These are phyloP conservation scores for Phytophthora aleatoria DNA, from an alignment of 352 stramenopile genomes.

Conservation along the genomic window DNA sequence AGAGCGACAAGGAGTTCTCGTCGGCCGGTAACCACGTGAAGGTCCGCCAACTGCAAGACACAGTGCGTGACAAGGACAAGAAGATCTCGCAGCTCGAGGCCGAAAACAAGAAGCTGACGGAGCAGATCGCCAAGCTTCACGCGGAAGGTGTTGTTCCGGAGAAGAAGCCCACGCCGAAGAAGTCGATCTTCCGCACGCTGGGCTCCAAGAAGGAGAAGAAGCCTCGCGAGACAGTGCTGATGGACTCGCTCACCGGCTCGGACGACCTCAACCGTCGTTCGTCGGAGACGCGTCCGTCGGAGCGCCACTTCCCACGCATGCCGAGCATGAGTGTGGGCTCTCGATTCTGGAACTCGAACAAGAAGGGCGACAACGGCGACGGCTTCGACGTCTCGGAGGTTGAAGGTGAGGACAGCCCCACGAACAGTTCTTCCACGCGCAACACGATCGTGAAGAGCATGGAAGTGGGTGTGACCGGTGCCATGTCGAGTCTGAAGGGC, in stretches of 20 bases:
- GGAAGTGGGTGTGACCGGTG: conserved; percentile 67
- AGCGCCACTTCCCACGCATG: conserved; percentile 70
- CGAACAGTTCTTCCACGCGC: conserved; percentile 55
- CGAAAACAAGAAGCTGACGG: conserved; percentile 79
- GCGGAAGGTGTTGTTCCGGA: conserved; percentile 40
- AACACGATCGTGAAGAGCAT: conserved; percentile 84
- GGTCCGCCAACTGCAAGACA: conserved; percentile 75
- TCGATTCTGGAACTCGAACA: conserved; percentile 68
- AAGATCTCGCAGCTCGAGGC: conserved; percentile 66
- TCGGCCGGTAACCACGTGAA: conserved; percentile 78
- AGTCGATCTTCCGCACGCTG: conserved; percentile 84
- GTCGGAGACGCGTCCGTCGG: conserved; percentile 59
- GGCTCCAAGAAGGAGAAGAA: conserved; percentile 85
- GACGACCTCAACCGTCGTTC: conserved; percentile 70
- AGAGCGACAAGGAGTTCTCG: conserved; percentile 81
- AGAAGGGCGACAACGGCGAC: conserved; percentile 59
- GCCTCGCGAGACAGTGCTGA: conserved; percentile 52
- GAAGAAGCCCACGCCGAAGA: conserved; percentile 68
- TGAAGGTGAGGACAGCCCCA: conserved; percentile 49
- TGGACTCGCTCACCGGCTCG: conserved; percentile 80
- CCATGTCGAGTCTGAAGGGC: conserved; percentile 84
- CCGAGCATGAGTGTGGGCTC: conserved; percentile 71
- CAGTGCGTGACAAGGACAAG: conserved; percentile 77
- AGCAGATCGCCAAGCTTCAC: conserved; percentile 62
- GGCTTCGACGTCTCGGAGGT: conserved; percentile 53